Conservation (phyloP, 345 rosid genomes). For the Nephelium lappaceum region DNA sequence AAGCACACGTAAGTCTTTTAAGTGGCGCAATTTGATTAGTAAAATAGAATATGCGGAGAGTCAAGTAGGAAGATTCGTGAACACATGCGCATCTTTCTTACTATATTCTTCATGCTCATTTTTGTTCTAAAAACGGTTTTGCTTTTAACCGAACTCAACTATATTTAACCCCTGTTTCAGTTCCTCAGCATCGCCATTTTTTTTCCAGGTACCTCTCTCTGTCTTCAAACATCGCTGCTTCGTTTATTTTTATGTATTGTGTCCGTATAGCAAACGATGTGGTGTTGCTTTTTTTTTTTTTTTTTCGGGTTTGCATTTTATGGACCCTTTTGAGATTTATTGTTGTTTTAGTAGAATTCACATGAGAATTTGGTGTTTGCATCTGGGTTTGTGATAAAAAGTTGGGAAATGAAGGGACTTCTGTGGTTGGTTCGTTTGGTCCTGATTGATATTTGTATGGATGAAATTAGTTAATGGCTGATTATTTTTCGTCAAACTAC, state of each 20-base stretch:
- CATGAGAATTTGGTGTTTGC: neutral
- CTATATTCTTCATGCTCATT: neutral
- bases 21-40: neutral
- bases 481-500: neutral
- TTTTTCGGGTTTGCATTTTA: neutral
- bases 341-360: neutral
- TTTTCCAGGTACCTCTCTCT: slow-evolving; percentile 5
- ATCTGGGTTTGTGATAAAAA: neutral
- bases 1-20: neutral
- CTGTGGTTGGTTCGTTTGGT: neutral
- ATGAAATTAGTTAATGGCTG: neutral
- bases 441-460: no score
- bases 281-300: neutral
- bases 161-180: neutral
- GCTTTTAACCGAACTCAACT: neutral
- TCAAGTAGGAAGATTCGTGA: slow-evolving; percentile 25
- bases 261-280: neutral
- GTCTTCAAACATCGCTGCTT: neutral
- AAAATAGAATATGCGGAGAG: slow-evolving; percentile 20
- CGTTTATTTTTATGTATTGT: neutral
- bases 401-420: neutral
- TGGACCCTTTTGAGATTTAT: slow-evolving; percentile 5
- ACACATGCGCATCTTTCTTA: slow-evolving; percentile 21
- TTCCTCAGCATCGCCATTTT: slow-evolving; percentile 2
- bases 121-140: neutral